Evolutionary conservation across 352 stramenopile genomes (phyloP).

Genomic region (Blastocystis hominis): DNA sequence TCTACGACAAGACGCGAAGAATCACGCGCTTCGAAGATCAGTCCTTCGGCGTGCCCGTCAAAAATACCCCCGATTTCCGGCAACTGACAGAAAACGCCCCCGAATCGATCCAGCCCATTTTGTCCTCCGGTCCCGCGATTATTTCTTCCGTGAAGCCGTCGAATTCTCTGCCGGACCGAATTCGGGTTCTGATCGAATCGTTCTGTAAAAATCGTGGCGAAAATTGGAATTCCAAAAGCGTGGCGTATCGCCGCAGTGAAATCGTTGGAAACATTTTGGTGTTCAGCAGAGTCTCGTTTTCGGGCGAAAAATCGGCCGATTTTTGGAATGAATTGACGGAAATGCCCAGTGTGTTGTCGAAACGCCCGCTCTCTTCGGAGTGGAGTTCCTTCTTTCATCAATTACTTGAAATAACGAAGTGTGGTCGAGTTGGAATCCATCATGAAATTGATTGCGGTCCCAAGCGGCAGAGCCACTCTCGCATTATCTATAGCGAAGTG

Average conservation of each 20-base stretch:
- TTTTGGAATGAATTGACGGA: neutral
- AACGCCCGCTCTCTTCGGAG: neutral
- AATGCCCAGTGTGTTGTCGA: neutral
- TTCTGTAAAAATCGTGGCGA: neutral
- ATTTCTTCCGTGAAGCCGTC: neutral
- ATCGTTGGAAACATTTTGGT: neutral
- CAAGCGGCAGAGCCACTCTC: neutral
- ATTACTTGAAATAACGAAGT: neutral
- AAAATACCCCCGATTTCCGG: neutral
- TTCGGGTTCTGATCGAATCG: neutral
- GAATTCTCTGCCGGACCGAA: neutral
- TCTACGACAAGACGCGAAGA: slow-evolving; percentile 8
- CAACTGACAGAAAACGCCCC: neutral
- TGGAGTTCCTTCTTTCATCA: neutral
- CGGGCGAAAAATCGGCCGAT: neutral
- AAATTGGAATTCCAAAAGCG: neutral
- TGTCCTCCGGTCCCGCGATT: too few relatives aligned
- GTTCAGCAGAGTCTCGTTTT: neutral
- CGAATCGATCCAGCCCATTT: too few relatives aligned
- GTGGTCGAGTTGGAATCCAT: neutral
- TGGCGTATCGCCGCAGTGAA: neutral
- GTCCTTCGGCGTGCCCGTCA: neutral
- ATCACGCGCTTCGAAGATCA: neutral
- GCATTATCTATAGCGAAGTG: neutral
- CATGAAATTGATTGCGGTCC: slow-evolving; percentile 22